Evolutionary conservation across 192 early-diverging fungal species (phyloP).

Genomic region (Coemansia brasiliensis): DNA sequence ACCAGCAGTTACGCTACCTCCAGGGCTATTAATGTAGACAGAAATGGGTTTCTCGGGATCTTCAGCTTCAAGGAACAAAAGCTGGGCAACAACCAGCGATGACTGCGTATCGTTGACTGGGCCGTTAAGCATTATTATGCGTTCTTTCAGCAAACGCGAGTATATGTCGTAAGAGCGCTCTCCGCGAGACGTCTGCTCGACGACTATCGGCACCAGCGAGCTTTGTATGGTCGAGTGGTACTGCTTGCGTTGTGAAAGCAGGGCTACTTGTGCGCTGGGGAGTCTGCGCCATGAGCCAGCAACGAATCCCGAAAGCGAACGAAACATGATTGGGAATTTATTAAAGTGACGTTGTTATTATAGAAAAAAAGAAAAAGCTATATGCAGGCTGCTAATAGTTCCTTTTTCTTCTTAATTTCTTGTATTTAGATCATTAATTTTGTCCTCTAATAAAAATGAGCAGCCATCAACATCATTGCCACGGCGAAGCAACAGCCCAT

Average conservation of each 20-base stretch:
- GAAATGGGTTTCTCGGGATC: constrained; percentile 91
- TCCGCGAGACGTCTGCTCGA: constrained; percentile 68
- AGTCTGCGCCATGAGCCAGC: too few species aligned
- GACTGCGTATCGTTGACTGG: constrained; percentile 81
- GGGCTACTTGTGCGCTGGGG: neutral
- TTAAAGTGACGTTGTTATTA: too few species aligned
- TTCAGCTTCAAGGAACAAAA: constrained; percentile 93
- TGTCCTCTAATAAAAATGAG: too few species aligned
- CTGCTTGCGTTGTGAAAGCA: neutral
- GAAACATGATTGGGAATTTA: neutral
- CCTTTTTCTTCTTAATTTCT: too few species aligned
- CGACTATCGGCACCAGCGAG: constrained; percentile 54
- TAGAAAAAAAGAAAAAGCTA: too few species aligned
- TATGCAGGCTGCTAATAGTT: too few species aligned
- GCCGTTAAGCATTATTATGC: constrained; percentile 96
- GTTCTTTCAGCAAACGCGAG: constrained; percentile 92
- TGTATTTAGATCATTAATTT: too few species aligned
- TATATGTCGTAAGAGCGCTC: constrained; percentile 98
- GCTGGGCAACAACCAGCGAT: constrained; percentile 89
- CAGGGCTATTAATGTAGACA: constrained; percentile 97
- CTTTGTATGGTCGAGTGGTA: neutral
- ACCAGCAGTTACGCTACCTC: constrained; percentile 92
- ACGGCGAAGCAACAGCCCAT: constrained; percentile 56
- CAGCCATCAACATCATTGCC: constrained; percentile 34
- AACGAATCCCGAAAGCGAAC: too few species aligned